Evolutionary conservation across 2,329 filamentous ascomycete genomes (phyloP).

Genomic region (Aspergillus fijiensis): DNA sequence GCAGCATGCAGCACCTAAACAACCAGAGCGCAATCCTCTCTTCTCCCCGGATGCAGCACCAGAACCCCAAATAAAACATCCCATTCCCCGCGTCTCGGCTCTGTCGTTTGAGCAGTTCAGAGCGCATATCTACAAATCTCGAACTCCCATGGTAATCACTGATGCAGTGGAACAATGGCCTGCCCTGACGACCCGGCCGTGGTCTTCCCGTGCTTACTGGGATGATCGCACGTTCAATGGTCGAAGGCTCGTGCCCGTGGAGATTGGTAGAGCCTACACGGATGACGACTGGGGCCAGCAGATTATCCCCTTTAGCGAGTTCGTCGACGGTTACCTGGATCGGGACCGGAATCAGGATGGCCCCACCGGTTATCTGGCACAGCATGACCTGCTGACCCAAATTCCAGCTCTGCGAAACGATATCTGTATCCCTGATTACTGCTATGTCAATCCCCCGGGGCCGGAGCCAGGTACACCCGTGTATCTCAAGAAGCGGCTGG

Average conservation of each 20-base stretch:
- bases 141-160: slow-evolving; percentile 68
- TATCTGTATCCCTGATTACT: slow-evolving; percentile 79
- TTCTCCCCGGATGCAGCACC: slow-evolving; percentile 37
- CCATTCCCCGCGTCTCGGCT: slow-evolving; percentile 42
- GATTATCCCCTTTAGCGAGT: slow-evolving; percentile 71
- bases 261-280: slow-evolving; percentile 83
- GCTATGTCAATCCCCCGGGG: slow-evolving; percentile 67
- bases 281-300: slow-evolving; percentile 81
- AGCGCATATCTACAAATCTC: slow-evolving; percentile 52
- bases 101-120: slow-evolving; percentile 63
- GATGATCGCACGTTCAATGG: slow-evolving; percentile 72
- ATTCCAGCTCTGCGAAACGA: slow-evolving; percentile 74
- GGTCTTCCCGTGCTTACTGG: slow-evolving; percentile 74
- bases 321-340: slow-evolving; percentile 63
- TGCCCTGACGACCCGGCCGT: slow-evolving; percentile 65
- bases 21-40: slow-evolving; percentile 22
- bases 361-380: slow-evolving; percentile 76
- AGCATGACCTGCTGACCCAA: slow-evolving; percentile 83
- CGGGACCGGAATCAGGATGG: slow-evolving; percentile 8
- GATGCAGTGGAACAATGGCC: slow-evolving; percentile 71
- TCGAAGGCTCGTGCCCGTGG: slow-evolving; percentile 77
- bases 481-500: slow-evolving; percentile 37
- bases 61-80: slow-evolving; percentile 34
- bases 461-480: slow-evolving; percentile 52
- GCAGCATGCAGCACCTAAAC: neutral